A percentile compares a stretch with the other conserved stretches of the same genome.
Conservation (phyloP, 2,329 filamentous ascomycete species). For the Chalara sp. region DNA sequence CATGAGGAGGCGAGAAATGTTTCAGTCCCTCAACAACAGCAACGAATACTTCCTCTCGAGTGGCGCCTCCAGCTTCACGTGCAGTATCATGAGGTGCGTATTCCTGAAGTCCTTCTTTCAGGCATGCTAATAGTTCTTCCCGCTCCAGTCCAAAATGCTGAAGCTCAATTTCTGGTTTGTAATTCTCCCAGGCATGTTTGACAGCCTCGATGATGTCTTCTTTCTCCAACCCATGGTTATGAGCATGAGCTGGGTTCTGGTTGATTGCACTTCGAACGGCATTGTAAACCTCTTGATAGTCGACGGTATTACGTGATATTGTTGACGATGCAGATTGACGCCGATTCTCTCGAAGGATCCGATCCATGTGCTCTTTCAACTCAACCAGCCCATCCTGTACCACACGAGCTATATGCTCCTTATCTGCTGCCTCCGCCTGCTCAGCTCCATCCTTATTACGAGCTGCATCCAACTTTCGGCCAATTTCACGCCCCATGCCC, state of each 20-base stretch:
- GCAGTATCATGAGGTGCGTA: conserved; percentile 45
- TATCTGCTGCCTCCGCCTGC: conserved; percentile 39
- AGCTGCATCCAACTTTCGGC: conserved; percentile 73
- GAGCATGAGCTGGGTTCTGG: conserved; percentile 45
- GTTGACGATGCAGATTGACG: conserved; percentile 60
- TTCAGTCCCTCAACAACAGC: conserved; percentile 83
- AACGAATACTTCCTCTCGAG: conserved; percentile 76
- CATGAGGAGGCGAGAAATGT: conserved; percentile 67
- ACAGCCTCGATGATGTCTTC: conserved; percentile 85
- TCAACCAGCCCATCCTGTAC: conserved; percentile 75
- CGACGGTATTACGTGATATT: conserved; percentile 57
- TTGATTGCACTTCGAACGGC: conserved; percentile 69
- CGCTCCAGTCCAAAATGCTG: conserved; percentile 86
- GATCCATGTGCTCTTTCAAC: conserved; percentile 77
- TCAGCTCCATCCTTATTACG: conserved; percentile 36
- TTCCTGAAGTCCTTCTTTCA: conserved; percentile 78
- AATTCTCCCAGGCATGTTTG: conserved; percentile 85
- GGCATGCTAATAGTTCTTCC: conserved; percentile 80
- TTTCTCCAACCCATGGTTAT: conserved; percentile 51
- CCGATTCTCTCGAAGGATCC: conserved; percentile 68
- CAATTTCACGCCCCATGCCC: conserved; percentile 89
- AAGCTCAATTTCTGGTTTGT: conserved; percentile 87
- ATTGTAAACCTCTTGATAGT: conserved; percentile 81
- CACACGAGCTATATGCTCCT: conserved; percentile 67
- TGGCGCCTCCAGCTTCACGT: conserved; percentile 48